Conservation (phyloP, 2,329 filamentous ascomycete genomes). For the Diaporthe eres region DNA sequence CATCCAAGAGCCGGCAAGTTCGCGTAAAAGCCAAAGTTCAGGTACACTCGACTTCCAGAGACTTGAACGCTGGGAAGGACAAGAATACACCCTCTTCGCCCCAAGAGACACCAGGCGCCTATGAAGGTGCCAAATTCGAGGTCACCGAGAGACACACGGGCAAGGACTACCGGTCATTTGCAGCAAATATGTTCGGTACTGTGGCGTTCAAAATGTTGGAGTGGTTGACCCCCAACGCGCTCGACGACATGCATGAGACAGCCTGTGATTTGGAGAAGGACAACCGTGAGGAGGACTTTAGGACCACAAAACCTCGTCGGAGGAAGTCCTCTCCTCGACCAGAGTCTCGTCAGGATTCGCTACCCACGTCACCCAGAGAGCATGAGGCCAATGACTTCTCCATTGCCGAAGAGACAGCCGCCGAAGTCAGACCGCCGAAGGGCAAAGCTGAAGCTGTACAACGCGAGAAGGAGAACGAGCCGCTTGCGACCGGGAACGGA, state of each 20-base stretch:
- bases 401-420: constrained; percentile 37
- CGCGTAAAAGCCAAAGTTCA: constrained; percentile 40
- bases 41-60: constrained; percentile 28
- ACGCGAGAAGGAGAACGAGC: constrained; percentile 32
- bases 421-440: not conserved
- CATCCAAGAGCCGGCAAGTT: constrained; percentile 21
- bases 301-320: constrained; percentile 32
- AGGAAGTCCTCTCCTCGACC: constrained; percentile 37
- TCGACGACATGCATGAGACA: constrained; percentile 63
- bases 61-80: constrained; percentile 20
- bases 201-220: constrained; percentile 79
- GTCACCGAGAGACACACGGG: constrained; percentile 62
- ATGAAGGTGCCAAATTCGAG: constrained; percentile 49
- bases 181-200: constrained; percentile 75
- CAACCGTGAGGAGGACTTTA: constrained; percentile 45
- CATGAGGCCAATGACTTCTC: constrained; percentile 28
- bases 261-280: constrained; percentile 51
- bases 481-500: constrained; percentile 16
- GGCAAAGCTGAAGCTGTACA: constrained; percentile 7
- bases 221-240: constrained; percentile 74
- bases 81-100: constrained; percentile 8
- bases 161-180: constrained; percentile 72
- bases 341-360: constrained; percentile 6
- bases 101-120: not conserved
- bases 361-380: not conserved